Percentiles rank a stretch among this genome's conserved stretches.
These are phyloP conservation scores for Cordyceps sp. DNA, from an alignment of 2,329 filamentous ascomycete genomes.

Conservation along the genomic window DNA sequence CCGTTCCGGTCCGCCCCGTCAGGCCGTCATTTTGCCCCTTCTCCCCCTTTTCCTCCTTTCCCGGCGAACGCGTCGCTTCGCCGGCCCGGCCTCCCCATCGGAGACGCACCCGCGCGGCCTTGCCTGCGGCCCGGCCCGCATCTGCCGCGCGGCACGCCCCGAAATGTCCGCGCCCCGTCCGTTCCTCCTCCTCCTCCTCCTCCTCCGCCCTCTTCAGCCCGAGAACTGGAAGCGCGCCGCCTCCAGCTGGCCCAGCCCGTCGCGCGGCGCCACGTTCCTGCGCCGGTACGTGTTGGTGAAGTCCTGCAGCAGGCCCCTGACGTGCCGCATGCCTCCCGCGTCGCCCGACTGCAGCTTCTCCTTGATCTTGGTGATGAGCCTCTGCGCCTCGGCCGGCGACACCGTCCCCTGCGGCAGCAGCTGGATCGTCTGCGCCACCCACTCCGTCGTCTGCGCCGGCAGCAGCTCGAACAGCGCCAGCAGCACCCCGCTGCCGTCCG, in stretches of 20 bases:
- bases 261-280: slow-evolving; percentile 85
- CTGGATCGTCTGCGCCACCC: slow-evolving; percentile 71
- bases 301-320: slow-evolving; percentile 76
- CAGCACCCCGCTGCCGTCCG: slow-evolving; percentile 85
- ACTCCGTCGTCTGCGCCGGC: slow-evolving; percentile 60
- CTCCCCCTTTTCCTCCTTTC: too few relatives aligned
- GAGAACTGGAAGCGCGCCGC: slow-evolving; percentile 72
- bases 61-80: too few relatives aligned
- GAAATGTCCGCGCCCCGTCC: too few relatives aligned
- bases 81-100: too few relatives aligned
- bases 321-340: slow-evolving; percentile 48
- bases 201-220: slow-evolving; percentile 17
- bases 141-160: too few relatives aligned
- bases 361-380: slow-evolving; percentile 64
- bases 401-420: slow-evolving; percentile 74
- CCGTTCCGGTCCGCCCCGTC: too few relatives aligned
- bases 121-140: too few relatives aligned
- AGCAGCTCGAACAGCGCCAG: slow-evolving; percentile 78
- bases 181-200: too few relatives aligned
- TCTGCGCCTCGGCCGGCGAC: slow-evolving; percentile 61
- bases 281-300: slow-evolving; percentile 91
- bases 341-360: slow-evolving; percentile 57
- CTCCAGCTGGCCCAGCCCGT: slow-evolving; percentile 76
- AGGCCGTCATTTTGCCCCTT: too few relatives aligned
- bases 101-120: too few relatives aligned